A percentile compares a stretch with the other conserved stretches of the same genome.
Evolutionary conservation across 805 yeast species (phyloP).

Genomic region (Lipomyces sp.): DNA sequence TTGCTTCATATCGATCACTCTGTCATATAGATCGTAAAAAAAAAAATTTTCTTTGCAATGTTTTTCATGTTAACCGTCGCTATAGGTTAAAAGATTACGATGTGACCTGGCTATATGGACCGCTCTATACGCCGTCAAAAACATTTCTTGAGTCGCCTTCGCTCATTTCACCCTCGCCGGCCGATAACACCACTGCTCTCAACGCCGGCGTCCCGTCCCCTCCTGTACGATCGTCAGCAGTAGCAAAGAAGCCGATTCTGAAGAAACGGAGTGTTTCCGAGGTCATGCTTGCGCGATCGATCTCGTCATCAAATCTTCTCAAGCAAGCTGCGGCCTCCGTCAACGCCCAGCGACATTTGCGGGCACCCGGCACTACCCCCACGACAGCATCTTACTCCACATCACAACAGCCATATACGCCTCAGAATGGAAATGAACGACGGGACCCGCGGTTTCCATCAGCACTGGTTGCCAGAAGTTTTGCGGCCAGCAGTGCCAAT

Average conservation of each 20-base stretch:
- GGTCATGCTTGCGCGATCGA: constrained; percentile 57
- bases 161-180: constrained; percentile 6
- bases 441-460: constrained; percentile 32
- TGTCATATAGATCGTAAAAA: background rate
- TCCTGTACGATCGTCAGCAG: constrained; percentile 23
- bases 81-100: constrained; percentile 80
- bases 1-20: background rate
- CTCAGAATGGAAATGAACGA: constrained; percentile 13
- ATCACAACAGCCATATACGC: constrained; percentile 6
- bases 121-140: constrained; percentile 49
- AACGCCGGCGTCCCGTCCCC: constrained; percentile 28
- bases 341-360: constrained; percentile 32
- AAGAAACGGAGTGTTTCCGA: constrained; percentile 87
- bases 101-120: constrained; percentile 98
- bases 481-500: constrained; percentile 32
- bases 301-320: constrained; percentile 34
- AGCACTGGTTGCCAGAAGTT: constrained; percentile 24
- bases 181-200: constrained; percentile 5
- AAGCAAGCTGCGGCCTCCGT: constrained; percentile 37
- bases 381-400: constrained; percentile 31
- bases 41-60: background rate
- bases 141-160: constrained; percentile 18
- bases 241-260: constrained; percentile 73
- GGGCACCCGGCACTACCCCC: constrained; percentile 34
- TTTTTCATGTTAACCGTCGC: background rate